Conservation (phyloP, 2,329 filamentous ascomycete genomes). For the Sclerotinia borealis region DNA sequence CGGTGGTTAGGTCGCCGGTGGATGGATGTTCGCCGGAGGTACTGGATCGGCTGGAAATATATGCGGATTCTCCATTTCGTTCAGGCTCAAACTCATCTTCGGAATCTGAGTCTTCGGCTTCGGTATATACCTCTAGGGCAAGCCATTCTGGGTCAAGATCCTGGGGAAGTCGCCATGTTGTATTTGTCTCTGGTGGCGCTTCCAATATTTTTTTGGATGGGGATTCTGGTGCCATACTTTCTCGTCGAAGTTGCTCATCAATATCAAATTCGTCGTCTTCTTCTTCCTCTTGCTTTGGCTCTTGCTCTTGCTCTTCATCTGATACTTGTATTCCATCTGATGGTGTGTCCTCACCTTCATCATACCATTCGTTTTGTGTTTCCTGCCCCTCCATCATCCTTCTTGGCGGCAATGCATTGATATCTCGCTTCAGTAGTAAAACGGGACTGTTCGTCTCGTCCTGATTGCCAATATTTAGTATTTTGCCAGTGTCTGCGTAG, state of each 20-base stretch:
- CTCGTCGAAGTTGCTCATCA: slow-evolving; percentile 28
- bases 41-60: slow-evolving; percentile 20
- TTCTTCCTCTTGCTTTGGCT: slow-evolving; percentile 21
- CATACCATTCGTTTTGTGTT: slow-evolving; percentile 19
- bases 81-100: slow-evolving; percentile 39
- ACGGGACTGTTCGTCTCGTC: slow-evolving; percentile 63
- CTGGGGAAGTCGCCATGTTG: slow-evolving; percentile 49
- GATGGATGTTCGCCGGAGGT: slow-evolving; percentile 17
- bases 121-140: slow-evolving; percentile 65
- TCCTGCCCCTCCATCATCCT: slow-evolving; percentile 51
- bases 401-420: slow-evolving; percentile 59
- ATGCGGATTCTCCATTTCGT: slow-evolving; percentile 23
- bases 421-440: slow-evolving; percentile 60
- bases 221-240: slow-evolving; percentile 23
- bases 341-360: slow-evolving; percentile 15
- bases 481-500: slow-evolving; percentile 70
- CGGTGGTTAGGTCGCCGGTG: slow-evolving; percentile 15
- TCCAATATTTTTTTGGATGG: slow-evolving; percentile 13
- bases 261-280: slow-evolving; percentile 33
- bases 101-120: slow-evolving; percentile 46
- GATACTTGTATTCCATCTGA: slow-evolving; percentile 16
- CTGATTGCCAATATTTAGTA: slow-evolving; percentile 63
- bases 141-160: slow-evolving; percentile 70
- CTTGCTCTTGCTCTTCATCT: slow-evolving; percentile 31
- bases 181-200: slow-evolving; percentile 3